These are phyloP conservation scores for Pythium vanterpoolii DNA, from an alignment of 352 stramenopile species.

Conservation along the genomic window DNA sequence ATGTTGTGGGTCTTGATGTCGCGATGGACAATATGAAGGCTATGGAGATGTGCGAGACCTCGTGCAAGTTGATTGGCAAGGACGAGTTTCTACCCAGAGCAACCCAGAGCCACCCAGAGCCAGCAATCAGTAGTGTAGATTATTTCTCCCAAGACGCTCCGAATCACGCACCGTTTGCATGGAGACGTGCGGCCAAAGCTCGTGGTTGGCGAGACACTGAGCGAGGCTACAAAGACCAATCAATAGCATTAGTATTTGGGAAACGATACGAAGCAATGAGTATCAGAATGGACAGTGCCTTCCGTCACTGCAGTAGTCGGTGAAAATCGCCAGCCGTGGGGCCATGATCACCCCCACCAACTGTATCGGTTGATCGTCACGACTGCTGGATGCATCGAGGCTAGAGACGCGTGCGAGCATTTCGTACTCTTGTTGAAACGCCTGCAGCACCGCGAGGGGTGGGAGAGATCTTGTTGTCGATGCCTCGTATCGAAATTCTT, in stretches of 20 bases:
- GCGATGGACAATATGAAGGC: slow-evolving; percentile 17
- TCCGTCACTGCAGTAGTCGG: slow-evolving; percentile 22
- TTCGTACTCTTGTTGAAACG: slow-evolving; percentile 19
- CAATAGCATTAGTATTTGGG: no score
- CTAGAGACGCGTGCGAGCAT: slow-evolving; percentile 10
- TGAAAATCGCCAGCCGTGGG: slow-evolving; percentile 16
- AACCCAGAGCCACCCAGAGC: no score
- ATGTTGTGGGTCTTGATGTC: slow-evolving; percentile 28
- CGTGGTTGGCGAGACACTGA: slow-evolving; percentile 5
- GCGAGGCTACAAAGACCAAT: slow-evolving; percentile 10
- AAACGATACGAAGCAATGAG: no score
- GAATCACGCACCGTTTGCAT: slow-evolving; percentile 5
- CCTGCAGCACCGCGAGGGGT: slow-evolving; percentile 12
- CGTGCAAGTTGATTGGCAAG: slow-evolving; percentile 10
- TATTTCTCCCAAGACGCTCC: background rate
- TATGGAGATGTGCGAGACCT: slow-evolving; percentile 11
- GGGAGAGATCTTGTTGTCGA: background rate
- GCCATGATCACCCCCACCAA: slow-evolving; percentile 16
- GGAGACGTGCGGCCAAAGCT: slow-evolving; percentile 4
- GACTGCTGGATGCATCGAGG: background rate
- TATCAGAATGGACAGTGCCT: no score
- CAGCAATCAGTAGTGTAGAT: no score
- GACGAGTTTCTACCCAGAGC: slow-evolving; percentile 16
- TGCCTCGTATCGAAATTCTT: slow-evolving; percentile 21
- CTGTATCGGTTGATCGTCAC: background rate